Evolutionary conservation across 306 rosid genomes (phyloP), one percentile per base, ranked within the genome.

Genomic region (Elaeagnus macrophylla): DNA sequence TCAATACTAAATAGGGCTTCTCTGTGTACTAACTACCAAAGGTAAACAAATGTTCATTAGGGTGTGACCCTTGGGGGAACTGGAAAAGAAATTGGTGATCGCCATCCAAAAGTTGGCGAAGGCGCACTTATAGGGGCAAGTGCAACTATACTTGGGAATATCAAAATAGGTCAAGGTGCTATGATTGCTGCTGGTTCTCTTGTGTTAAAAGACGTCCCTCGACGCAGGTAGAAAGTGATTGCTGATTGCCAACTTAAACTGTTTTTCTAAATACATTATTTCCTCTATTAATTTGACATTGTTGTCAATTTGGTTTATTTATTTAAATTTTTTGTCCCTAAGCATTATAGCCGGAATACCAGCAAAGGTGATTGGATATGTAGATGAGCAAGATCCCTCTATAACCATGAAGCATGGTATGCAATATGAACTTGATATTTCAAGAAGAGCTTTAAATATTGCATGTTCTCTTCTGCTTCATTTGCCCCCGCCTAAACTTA

Each of bases 351-450:
- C 94, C 48, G 96, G 96, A 65, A 91, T 80, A 61, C 96, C 94
- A 7, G 93, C 96, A 56, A 79, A 74, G 53, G 75, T 78, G 75
- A 78, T 91, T 53, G 85, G 95, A 68, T 69, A 68, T 75, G 79
- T 78, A 42, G 72, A 55, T 12, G 94, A 80, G 67, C 71, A 50
- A 59, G 82, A 78, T 59, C 96, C 95, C 19, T 86, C 96, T 51
- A 69, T 91, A 73, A 86, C 93, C 61, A 91, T 91, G 97, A 91
- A 86, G 62, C 97, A 91, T 60, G 97, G 97, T 91, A 76, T 82
- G 89, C 4, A 25, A 25, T 25, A 25, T 5, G 32, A 25, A 25
- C 32, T 2, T 25, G 32, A 25, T 25, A 25, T 25, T 25, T 25
- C 32, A 25, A 25, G 2, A 25, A 25, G 4, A 25, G 32, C 4